Evolutionary conservation across 2,329 filamentous ascomycete species (phyloP), one percentile per base, ranked within the genome.

Genomic region (Fusarium hostae): DNA sequence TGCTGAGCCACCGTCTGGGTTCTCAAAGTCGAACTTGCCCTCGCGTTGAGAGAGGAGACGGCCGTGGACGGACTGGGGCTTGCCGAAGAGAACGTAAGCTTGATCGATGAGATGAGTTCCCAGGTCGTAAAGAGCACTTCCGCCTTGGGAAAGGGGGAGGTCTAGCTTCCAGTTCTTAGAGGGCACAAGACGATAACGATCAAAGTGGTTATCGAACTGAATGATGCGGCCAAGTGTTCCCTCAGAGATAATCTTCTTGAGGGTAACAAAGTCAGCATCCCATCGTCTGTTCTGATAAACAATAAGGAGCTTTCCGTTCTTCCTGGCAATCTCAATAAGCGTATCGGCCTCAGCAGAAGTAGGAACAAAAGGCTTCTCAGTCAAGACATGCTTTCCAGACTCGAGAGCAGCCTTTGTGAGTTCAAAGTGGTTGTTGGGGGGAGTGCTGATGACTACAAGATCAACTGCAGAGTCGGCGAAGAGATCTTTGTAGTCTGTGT

Each of bases 361-460:
- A 24, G 92, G 91, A 16, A 93, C 92, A 79, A 95, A 95, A 5
- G 93, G 93, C 84, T 95, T 95, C 84, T 95, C 93, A 52, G 92
- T 91, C 57, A 95, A 84, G 30, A 95, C 91, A 79, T 95, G 91
- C 84, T 95, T 95, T 74, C 91, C 90, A 13, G 87, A 84, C 77
- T 91, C 85, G 51, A 95, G 84, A 0, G 91, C 90, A 56, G 87
- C 80, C 79, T 89, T 90, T 39, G 89, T 84, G 74, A 94, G 84
- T 20, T 84, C 79, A 77, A 89, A 92, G 83, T 95, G 93, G 15
- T 89, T 90, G 68, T 91, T 86, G 1, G 93, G 93, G 0, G 91
- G 89, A 1, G 91, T 94, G 57, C 90, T 90, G 68, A 96, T 82
- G 73, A 94, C 85, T 35, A 94, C 87, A 22, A 95, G 83, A 77